phyloP scores from a whole-genome alignment of 2,329 filamentous ascomycete genomes.

The Macroventuria anomochaeta region DNA sequence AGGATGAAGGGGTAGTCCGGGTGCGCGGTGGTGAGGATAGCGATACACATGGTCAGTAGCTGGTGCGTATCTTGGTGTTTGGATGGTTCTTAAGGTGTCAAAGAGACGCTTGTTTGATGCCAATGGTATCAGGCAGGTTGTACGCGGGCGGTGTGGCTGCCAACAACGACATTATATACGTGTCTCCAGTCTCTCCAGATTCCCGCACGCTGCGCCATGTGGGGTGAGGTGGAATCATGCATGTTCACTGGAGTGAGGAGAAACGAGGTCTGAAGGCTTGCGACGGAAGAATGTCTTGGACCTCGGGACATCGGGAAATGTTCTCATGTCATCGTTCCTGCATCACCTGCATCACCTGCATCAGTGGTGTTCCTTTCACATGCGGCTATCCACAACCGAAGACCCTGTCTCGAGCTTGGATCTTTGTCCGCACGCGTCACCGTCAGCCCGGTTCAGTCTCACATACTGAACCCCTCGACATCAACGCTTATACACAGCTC shows the following conservation, averaged over 20 bases:
- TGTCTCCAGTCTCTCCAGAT: slow-evolving; percentile 31
- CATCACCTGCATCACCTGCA: too few relatives aligned
- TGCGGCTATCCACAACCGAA: slow-evolving; percentile 12
- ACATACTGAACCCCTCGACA: neutral
- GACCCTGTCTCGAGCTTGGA: slow-evolving; percentile 9
- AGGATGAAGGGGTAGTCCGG: slow-evolving; percentile 58
- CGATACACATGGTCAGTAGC: slow-evolving; percentile 53
- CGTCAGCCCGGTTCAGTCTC: slow-evolving; percentile 14
- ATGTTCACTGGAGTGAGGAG: slow-evolving; percentile 19
- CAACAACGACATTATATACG: slow-evolving; percentile 35
- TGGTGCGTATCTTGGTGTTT: neutral
- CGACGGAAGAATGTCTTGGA: slow-evolving; percentile 9
- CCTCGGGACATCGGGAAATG: slow-evolving; percentile 4
- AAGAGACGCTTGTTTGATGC: neutral
- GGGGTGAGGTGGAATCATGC: slow-evolving; percentile 41
- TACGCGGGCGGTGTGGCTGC: slow-evolving; percentile 35
- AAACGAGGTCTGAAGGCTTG: slow-evolving; percentile 17
- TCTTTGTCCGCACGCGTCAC: slow-evolving; percentile 28
- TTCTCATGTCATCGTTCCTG: slow-evolving; percentile 14
- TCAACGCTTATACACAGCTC: neutral
- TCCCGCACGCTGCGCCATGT: slow-evolving; percentile 24
- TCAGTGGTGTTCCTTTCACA: slow-evolving; percentile 19
- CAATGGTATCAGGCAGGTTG: slow-evolving; percentile 3
- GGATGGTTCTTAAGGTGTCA: neutral
- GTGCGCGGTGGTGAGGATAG: slow-evolving; percentile 57